phyloP scores from a whole-genome alignment of 1,139 yeast genomes.

The Zygosaccharomyces sapae region DNA sequence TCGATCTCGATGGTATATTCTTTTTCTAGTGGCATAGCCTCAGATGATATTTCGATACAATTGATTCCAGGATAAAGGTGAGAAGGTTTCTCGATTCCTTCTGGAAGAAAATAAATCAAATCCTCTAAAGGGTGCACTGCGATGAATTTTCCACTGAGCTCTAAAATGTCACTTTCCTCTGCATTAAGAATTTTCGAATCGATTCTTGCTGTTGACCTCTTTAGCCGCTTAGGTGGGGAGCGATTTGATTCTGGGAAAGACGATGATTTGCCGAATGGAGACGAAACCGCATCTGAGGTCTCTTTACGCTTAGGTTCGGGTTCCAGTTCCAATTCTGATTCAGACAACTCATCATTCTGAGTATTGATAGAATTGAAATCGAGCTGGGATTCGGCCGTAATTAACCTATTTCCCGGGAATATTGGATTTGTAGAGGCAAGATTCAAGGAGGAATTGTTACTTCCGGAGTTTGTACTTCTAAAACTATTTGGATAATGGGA shows the following conservation, averaged over 20 bases:
- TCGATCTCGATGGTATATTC: constrained; percentile 2
- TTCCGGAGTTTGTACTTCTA: not conserved
- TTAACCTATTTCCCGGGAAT: too few species aligned
- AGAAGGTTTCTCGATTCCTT: constrained; percentile 2
- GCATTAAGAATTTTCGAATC: not conserved
- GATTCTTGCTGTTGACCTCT: not conserved
- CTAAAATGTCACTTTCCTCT: constrained; percentile 2
- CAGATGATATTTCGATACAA: constrained; percentile 16
- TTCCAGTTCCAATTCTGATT: not conserved
- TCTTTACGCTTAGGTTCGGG: not conserved
- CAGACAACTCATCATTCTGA: not conserved
- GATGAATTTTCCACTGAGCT: not conserved
- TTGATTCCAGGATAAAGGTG: constrained; percentile 14
- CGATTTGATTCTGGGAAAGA: not conserved
- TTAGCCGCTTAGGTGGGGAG: not conserved
- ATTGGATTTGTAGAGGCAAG: too few species aligned
- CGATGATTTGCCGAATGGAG: not conserved
- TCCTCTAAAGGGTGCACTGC: constrained; percentile 1
- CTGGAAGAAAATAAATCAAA: constrained; percentile 9
- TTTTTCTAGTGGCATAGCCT: constrained; percentile 6
- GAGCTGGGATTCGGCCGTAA: not conserved
- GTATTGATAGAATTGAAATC: not conserved
- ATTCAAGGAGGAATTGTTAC: not conserved
- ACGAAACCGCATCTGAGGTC: too few species aligned
- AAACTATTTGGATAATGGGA: not conserved